Percentiles rank a stretch among this genome's conserved stretches.
Conservation (phyloP, 768 basidiomycete species). For the Kwoniella sp. region DNA sequence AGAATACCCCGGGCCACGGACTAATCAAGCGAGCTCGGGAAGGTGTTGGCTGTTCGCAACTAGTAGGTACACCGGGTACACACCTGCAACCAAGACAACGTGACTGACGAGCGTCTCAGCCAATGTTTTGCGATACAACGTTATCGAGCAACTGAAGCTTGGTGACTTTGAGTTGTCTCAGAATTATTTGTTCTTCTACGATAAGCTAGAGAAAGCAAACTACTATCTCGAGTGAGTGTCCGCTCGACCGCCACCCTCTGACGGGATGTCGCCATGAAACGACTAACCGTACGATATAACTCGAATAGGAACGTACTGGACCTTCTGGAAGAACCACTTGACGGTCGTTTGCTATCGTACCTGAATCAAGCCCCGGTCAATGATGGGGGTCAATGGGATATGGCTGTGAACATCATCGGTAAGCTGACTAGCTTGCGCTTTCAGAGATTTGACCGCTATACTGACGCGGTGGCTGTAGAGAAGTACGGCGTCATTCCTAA, state of each 20-base stretch:
- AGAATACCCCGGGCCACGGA: conserved; percentile 79
- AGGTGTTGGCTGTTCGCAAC: conserved; percentile 96
- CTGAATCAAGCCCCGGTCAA: conserved; percentile 75
- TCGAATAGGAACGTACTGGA: conserved; percentile 67
- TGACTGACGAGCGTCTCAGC: no score
- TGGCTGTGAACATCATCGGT: conserved; percentile 73
- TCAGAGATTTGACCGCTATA: background rate
- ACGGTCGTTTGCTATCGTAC: conserved; percentile 78
- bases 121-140: conserved; percentile 69
- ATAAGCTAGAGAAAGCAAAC: conserved; percentile 89
- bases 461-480: conserved; percentile 51
- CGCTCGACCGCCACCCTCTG: background rate
- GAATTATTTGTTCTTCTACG: conserved; percentile 93
- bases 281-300: conserved; percentile 4
- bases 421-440: conserved; percentile 33
- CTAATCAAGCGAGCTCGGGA: conserved; percentile 83
- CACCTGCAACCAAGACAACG: no score
- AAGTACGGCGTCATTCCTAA: conserved; percentile 88
- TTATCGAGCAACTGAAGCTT: conserved; percentile 82
- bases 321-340: conserved; percentile 73
- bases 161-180: conserved; percentile 91
- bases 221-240: conserved; percentile 75
- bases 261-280: no score
- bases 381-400: conserved; percentile 96
- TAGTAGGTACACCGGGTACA: no score